phyloP scores from a whole-genome alignment of 495 filamentous ascomycete genomes.

The Neurospora sp. region DNA sequence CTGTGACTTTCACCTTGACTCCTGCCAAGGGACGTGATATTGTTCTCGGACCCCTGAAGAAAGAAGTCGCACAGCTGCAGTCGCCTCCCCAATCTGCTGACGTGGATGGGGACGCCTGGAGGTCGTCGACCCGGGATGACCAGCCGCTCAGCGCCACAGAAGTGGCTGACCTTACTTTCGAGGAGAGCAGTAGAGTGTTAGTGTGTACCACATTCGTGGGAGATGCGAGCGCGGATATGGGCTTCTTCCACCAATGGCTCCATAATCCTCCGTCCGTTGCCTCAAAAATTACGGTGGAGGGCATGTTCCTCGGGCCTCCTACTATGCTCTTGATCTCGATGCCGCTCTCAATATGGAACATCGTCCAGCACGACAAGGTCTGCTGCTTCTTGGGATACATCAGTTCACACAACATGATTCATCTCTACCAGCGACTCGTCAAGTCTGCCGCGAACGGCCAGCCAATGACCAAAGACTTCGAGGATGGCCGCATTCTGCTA shows the following conservation, averaged over 20 bases:
- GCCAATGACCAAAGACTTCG: slow-evolving; percentile 34
- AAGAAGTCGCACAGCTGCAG: slow-evolving; percentile 24
- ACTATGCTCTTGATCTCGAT: slow-evolving; percentile 49
- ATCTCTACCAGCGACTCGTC: slow-evolving; percentile 43
- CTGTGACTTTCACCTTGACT: slow-evolving; percentile 39
- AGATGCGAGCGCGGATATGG: slow-evolving; percentile 47
- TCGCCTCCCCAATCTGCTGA: slow-evolving; percentile 32
- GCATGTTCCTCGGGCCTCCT: slow-evolving; percentile 48
- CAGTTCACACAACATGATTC: slow-evolving; percentile 47
- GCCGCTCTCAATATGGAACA: slow-evolving; percentile 44
- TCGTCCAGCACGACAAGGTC: slow-evolving; percentile 46
- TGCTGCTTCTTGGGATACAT: slow-evolving; percentile 47
- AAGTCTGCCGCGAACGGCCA: slow-evolving; percentile 26
- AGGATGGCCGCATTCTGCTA: slow-evolving; percentile 39
- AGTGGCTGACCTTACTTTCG: slow-evolving; percentile 39
- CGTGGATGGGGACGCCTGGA: slow-evolving; percentile 21
- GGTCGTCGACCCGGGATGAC: slow-evolving; percentile 22
- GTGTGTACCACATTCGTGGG: slow-evolving; percentile 48
- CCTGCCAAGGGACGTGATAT: slow-evolving; percentile 38
- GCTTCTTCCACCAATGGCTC: slow-evolving; percentile 48
- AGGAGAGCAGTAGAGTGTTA: slow-evolving; percentile 38
- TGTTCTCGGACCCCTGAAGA: slow-evolving; percentile 32
- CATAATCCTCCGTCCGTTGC: slow-evolving; percentile 36
- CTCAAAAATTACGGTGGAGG: slow-evolving; percentile 45
- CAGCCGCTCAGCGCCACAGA: slow-evolving; percentile 28